A percentile compares a stretch with the other conserved stretches of the same genome.
Evolutionary conservation across 129 eudicot species (phyloP).

Genomic region (Calendula officinalis): DNA sequence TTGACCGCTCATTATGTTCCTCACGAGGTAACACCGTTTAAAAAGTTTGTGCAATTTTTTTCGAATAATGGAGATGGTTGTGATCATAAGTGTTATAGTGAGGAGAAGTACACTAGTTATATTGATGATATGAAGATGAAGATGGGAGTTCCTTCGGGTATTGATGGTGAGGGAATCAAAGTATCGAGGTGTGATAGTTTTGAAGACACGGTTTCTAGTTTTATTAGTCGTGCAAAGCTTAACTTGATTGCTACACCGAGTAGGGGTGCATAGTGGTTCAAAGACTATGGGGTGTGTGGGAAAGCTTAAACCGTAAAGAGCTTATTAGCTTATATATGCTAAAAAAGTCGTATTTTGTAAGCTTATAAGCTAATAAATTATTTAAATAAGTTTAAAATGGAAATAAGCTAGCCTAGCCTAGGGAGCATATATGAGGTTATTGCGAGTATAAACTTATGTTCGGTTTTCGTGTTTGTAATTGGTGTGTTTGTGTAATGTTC

Average conservation of each 20-base stretch:
- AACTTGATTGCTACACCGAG: conserved; percentile 36
- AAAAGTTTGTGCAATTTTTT: background rate
- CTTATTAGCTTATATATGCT: too few species aligned
- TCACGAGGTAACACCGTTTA: background rate
- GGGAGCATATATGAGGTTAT: too few species aligned
- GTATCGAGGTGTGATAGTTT: conserved; percentile 42
- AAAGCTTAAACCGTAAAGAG: too few species aligned
- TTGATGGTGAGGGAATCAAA: conserved; percentile 3
- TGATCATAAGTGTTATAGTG: conserved; percentile 8
- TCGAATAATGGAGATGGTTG: background rate
- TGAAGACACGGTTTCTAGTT: conserved; percentile 42
- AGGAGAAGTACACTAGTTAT: conserved; percentile 28
- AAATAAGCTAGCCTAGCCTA: too few species aligned
- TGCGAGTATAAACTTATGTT: too few species aligned
- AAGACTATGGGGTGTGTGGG: too few species aligned
- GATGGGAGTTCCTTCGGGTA: conserved; percentile 34
- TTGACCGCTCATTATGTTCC: background rate
- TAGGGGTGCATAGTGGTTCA: too few species aligned
- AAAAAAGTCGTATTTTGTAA: too few species aligned
- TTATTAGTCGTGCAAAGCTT: conserved; percentile 34
- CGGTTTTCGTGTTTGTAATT: too few species aligned
- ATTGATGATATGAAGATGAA: conserved; percentile 38
- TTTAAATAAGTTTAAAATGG: too few species aligned
- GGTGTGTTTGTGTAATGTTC: too few species aligned
- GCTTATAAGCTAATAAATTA: too few species aligned